phyloP scores from a whole-genome alignment of 352 stramenopile species.

The Phytopythium montanum region DNA sequence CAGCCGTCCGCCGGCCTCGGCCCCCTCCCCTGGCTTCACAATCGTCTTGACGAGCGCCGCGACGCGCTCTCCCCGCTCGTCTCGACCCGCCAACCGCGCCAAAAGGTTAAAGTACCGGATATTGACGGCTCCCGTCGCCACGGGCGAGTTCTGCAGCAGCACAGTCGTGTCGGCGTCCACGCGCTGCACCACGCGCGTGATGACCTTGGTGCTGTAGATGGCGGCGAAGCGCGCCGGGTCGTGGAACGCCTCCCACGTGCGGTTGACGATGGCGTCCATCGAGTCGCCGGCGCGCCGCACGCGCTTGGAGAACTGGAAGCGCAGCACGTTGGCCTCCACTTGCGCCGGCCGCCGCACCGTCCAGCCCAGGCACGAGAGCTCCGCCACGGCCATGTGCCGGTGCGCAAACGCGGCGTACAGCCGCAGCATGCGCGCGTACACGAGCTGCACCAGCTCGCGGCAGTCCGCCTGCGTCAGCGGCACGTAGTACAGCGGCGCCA shows the following conservation, averaged over 20 bases:
- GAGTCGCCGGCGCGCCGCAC: conserved; percentile 25
- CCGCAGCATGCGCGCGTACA: conserved; percentile 32
- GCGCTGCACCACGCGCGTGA: conserved; percentile 32
- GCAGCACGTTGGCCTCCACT: conserved; percentile 20
- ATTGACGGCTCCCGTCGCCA: conserved; percentile 17
- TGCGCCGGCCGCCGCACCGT: conserved; percentile 25
- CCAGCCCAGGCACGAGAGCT: conserved; percentile 37
- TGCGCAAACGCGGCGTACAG: conserved; percentile 30
- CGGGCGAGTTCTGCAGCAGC: conserved; percentile 38
- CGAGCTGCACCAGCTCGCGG: conserved; percentile 19
- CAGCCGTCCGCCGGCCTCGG: conserved; percentile 13
- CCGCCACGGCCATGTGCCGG: conserved; percentile 19
- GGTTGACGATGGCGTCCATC: conserved; percentile 38
- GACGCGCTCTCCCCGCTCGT: conserved; percentile 23
- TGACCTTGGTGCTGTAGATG: conserved; percentile 39
- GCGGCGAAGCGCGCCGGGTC: conserved; percentile 29
- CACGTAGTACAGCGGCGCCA: conserved; percentile 35
- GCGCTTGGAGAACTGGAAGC: conserved; percentile 46
- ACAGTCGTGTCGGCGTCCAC: conserved; percentile 32
- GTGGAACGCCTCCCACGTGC: conserved; percentile 37
- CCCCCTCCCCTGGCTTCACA: conserved; percentile 25
- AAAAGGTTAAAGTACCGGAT: conserved; percentile 46
- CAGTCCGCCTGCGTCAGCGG: conserved; percentile 23
- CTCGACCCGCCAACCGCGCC: conserved; percentile 24
- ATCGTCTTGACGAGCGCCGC: conserved; percentile 44